A percentile compares a stretch with the other conserved stretches of the same genome.
Evolutionary conservation across 345 rosid genomes (phyloP).

Genomic region (Hirschfeldia incana): DNA sequence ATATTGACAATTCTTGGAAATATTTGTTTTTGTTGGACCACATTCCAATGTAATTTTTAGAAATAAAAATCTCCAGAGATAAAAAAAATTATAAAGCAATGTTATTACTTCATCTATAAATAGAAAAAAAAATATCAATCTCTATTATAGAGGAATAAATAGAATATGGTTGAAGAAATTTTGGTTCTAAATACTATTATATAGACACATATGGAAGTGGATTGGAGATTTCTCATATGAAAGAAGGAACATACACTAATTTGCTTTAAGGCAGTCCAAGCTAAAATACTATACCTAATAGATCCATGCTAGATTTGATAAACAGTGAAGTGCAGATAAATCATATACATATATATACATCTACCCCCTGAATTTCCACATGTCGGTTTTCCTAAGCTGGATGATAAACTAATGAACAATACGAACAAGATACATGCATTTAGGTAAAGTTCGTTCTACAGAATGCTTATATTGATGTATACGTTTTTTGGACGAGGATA

Average conservation of each 20-base stretch:
- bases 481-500: constrained; percentile 23
- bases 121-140: too few species aligned
- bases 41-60: too few species aligned
- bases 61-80: too few species aligned
- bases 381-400: not conserved
- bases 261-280: not conserved
- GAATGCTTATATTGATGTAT: not conserved
- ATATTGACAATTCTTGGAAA: not conserved
- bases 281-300: not conserved
- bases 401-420: not conserved
- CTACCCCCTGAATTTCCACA: not conserved
- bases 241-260: not conserved
- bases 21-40: not conserved
- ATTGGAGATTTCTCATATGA: too few species aligned
- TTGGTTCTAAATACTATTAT: too few species aligned
- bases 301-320: not conserved
- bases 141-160: too few species aligned
- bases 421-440: not conserved
- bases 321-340: not conserved
- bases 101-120: too few species aligned
- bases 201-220: too few species aligned
- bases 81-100: too few species aligned
- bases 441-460: not conserved
- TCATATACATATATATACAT: not conserved
- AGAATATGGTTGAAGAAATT: too few species aligned